Evolutionary conservation across 352 stramenopile species (phyloP), one percentile per base, ranked within the genome.

Genomic region (Phytophthora hybrid): DNA sequence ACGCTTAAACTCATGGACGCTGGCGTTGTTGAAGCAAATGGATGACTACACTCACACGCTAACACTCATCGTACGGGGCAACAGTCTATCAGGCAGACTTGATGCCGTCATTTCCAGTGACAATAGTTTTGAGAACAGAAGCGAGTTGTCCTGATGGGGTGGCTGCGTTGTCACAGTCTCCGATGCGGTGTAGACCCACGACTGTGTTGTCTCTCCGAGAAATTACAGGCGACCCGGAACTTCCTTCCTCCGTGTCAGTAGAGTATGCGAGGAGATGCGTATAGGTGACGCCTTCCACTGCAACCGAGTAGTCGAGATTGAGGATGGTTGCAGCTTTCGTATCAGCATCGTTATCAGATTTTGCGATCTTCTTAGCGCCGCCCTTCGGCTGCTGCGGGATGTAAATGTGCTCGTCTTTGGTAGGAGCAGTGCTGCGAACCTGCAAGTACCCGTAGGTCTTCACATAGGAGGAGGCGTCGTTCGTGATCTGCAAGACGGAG

Each of bases 131-230:
- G 23, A 84, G 71, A 18, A 66, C 63, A 29, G 31, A 56, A 13
- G 59, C 41, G 16, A 84, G 61, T 51, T 59, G 77, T 13, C 73
- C 16, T 6, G 72, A 79, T 57, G 67, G 58, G 1, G 72, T 79
- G 10, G 74, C 86, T 8, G 81, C 85, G 52, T 94, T 94, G 53
- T 89, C 70, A 49, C 87, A 94, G 19, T 87, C 85, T 47, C 87
- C 87, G 41, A 87, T 92, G 59, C 90, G 85, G 62, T 94, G 87
- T 29, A 94, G 73, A n/a, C 82, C 87, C 16, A 94, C 78, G 16
- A 94, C 87, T 1, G 65, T 51, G 57, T 91, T 85, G 63, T 94
- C 85, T 19, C n/a, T 53, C 0, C 63, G 68, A 6, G 81, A 82
- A 31, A 94, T 74, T 21, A 94, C 80, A 0, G 87, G 87, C 14